These are phyloP conservation scores for Selaginella tamariscina DNA, from an alignment of 75 land plant genomes.

Conservation along the genomic window DNA sequence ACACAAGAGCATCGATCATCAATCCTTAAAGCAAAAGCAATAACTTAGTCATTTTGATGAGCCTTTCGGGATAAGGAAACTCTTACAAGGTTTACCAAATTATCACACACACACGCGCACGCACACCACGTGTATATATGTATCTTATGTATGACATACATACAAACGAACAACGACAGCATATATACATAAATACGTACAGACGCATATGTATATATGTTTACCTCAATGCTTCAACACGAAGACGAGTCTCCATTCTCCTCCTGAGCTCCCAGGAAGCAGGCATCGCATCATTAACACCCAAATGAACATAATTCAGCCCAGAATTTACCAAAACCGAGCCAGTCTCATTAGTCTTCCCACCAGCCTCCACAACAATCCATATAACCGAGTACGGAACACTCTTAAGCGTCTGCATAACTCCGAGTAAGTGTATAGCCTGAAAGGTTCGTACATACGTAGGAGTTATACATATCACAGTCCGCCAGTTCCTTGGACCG, in stretches of 20 bases:
- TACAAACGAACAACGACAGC: conserved; percentile 3
- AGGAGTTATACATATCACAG: conserved; percentile 63
- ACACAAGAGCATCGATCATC: too few species aligned
- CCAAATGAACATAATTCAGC: conserved; percentile 42
- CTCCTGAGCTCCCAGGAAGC: conserved; percentile 42
- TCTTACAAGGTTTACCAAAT: too few species aligned
- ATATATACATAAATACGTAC: not conserved
- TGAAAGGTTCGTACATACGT: conserved; percentile 83
- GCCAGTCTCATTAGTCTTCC: conserved; percentile 57
- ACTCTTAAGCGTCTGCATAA: conserved; percentile 60
- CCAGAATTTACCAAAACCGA: conserved; percentile 38
- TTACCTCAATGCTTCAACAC: conserved; percentile 75
- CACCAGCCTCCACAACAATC: conserved; percentile 93
- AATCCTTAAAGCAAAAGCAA: too few species aligned
- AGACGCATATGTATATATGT: too few species aligned
- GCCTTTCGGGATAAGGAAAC: too few species aligned
- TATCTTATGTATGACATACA: too few species aligned
- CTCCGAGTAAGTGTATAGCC: conserved; percentile 59
- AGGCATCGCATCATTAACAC: conserved; percentile 42
- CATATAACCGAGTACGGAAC: conserved; percentile 60
- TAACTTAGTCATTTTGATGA: too few species aligned
- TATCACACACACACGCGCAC: too few species aligned
- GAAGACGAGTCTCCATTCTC: conserved; percentile 50
- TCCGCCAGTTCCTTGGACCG: conserved; percentile 40
- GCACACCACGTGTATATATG: too few species aligned